phyloP scores from a whole-genome alignment of 163 green algal species.

The Chloromonas sp. region DNA sequence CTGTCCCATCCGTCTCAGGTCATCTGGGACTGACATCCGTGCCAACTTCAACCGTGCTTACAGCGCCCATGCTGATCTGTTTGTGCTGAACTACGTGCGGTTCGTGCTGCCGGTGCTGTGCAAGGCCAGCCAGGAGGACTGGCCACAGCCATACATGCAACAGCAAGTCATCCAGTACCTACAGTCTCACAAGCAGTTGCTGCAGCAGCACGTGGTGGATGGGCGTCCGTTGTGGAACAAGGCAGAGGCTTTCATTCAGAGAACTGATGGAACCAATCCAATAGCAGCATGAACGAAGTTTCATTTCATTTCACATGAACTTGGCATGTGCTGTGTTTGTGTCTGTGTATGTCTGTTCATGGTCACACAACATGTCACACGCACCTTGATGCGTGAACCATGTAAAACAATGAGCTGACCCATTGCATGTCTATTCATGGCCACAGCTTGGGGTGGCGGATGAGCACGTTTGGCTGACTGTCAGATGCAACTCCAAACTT shows the following conservation, averaged over 20 bases:
- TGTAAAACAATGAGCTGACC: too few species aligned
- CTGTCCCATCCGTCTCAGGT: background rate
- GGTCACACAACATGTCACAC: too few species aligned
- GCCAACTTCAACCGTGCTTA: constrained; percentile 12
- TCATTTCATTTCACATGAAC: too few species aligned
- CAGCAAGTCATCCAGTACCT: constrained; percentile 5
- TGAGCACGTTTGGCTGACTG: too few species aligned
- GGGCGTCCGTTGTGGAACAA: constrained; percentile 1
- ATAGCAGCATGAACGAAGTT: too few species aligned
- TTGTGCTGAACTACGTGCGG: constrained; percentile 6
- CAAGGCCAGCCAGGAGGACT: constrained; percentile 9
- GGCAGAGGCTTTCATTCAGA: constrained; percentile 2
- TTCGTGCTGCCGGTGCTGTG: constrained; percentile 10
- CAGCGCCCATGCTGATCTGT: constrained; percentile 6
- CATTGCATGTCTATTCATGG: too few species aligned
- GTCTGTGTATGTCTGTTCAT: too few species aligned
- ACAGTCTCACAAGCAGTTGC: constrained; percentile 4
- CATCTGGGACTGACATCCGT: background rate
- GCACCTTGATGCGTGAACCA: too few species aligned
- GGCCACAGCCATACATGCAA: constrained; percentile 8
- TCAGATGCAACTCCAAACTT: too few species aligned
- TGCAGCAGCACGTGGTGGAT: constrained; percentile 1
- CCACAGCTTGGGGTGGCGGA: too few species aligned
- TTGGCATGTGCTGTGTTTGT: too few species aligned
- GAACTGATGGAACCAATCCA: too few species aligned